These are phyloP conservation scores for Poterioochromonas sp. DNA, from an alignment of 352 stramenopile genomes.

Conservation along the genomic window DNA sequence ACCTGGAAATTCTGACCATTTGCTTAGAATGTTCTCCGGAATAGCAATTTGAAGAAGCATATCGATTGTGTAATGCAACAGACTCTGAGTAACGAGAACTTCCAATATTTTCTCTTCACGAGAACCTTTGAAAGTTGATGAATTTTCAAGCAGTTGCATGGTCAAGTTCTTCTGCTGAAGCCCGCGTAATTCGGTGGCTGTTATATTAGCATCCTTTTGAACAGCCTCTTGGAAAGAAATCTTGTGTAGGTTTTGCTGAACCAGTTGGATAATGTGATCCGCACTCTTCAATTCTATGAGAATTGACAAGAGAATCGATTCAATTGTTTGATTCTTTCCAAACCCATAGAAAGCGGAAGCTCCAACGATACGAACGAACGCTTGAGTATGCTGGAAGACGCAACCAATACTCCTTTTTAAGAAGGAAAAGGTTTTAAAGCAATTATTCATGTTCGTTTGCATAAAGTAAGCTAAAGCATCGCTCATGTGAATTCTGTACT, in stretches of 20 bases:
- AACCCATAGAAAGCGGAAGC: conserved; percentile 42
- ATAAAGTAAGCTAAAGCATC: conserved; percentile 43
- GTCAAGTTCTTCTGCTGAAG: neutral
- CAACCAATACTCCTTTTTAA: conserved; percentile 36
- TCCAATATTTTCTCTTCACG: neutral
- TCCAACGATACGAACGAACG: conserved; percentile 39
- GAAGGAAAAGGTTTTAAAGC: conserved; percentile 28
- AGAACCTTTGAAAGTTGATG: neutral
- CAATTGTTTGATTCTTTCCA: conserved; percentile 45
- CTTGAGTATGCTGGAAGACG: conserved; percentile 32
- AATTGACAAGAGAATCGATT: conserved; percentile 46
- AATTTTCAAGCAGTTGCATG: neutral
- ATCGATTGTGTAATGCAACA: neutral
- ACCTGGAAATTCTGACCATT: neutral
- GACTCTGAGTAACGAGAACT: neutral
- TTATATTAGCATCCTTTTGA: neutral
- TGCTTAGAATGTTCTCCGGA: neutral
- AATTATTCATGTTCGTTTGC: neutral
- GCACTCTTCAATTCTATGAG: neutral
- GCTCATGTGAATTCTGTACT: conserved; percentile 43
- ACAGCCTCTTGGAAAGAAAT: neutral
- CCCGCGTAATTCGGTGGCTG: neutral
- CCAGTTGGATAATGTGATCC: neutral
- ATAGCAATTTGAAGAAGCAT: neutral
- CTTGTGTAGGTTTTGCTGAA: neutral